Conservation (phyloP, 1,139 yeast species). For the Yamadazyma atmosphaerica region DNA sequence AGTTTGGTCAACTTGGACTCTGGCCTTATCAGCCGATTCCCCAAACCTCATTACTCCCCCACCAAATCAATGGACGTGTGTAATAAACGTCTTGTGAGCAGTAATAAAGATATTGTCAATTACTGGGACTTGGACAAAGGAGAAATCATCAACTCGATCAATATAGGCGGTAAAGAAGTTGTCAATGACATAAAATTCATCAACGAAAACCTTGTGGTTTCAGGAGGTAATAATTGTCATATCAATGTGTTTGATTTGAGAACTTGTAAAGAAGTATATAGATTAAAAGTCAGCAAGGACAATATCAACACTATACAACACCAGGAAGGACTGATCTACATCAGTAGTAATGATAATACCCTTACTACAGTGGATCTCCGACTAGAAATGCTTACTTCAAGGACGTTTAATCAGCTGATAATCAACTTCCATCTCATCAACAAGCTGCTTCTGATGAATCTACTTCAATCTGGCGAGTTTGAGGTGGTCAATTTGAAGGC, state of each 20-base stretch:
- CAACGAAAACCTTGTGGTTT: slow-evolving; percentile 18
- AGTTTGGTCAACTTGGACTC: slow-evolving; percentile 10
- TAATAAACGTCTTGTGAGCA: slow-evolving; percentile 72
- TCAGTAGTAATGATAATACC: slow-evolving; percentile 31
- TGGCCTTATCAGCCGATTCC: slow-evolving; percentile 7
- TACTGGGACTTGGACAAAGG: slow-evolving; percentile 12
- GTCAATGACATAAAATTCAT: slow-evolving; percentile 13
- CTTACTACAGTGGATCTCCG: slow-evolving; percentile 30
- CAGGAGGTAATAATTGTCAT: slow-evolving; percentile 25
- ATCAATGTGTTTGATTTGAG: slow-evolving; percentile 17
- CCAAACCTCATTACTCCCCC: slow-evolving; percentile 6
- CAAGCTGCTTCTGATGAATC: slow-evolving; percentile 1
- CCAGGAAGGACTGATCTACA: slow-evolving; percentile 11
- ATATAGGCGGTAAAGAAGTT: slow-evolving; percentile 13
- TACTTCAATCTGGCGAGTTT: slow-evolving; percentile 7
- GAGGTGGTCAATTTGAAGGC: slow-evolving; percentile 4
- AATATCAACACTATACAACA: slow-evolving; percentile 27
- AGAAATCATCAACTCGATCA: background rate
- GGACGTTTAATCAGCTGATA: slow-evolving; percentile 12
- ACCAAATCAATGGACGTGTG: slow-evolving; percentile 7
- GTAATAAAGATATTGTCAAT: slow-evolving; percentile 97
- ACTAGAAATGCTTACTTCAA: slow-evolving; percentile 17
- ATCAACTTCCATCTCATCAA: slow-evolving; percentile 11
- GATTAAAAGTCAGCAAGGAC: slow-evolving; percentile 26
- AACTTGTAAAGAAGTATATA: slow-evolving; percentile 10